Evolutionary conservation across 345 rosid genomes (phyloP).

Genomic region (Luvunga scandens): DNA sequence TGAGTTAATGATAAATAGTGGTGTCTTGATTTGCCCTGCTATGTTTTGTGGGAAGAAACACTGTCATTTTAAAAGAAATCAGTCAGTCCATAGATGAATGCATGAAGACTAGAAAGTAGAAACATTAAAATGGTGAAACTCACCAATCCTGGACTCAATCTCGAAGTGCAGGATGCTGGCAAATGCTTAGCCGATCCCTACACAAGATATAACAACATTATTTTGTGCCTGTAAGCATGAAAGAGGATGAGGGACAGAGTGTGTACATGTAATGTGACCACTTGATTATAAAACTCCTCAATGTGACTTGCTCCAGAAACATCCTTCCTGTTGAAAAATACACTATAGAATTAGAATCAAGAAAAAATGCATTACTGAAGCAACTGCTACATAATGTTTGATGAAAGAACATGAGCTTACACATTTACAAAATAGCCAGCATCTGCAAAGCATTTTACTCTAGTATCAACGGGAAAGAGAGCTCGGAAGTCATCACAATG

Average conservation of each 20-base stretch:
- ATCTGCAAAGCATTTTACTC: slow-evolving; percentile 90
- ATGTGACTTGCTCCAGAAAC: slow-evolving; percentile 66
- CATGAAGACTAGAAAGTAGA: not conserved
- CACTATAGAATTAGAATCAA: slow-evolving; percentile 12
- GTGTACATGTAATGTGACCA: slow-evolving; percentile 78
- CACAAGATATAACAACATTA: slow-evolving; percentile 5
- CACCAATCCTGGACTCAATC: slow-evolving; percentile 59
- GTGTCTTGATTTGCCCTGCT: slow-evolving; percentile 56
- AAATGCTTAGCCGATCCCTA: slow-evolving; percentile 86
- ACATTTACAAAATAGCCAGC: slow-evolving; percentile 87
- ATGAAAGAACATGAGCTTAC: slow-evolving; percentile 46
- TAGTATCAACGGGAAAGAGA: slow-evolving; percentile 59
- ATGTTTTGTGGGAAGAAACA: slow-evolving; percentile 94
- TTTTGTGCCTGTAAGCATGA: not conserved
- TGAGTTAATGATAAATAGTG: slow-evolving; percentile 79
- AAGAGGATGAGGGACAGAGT: not conserved
- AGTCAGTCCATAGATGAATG: slow-evolving; percentile 13
- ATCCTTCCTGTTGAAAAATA: slow-evolving; percentile 55
- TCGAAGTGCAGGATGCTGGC: slow-evolving; percentile 76
- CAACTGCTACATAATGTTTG: not conserved
- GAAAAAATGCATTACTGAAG: not conserved
- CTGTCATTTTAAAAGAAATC: slow-evolving; percentile 33
- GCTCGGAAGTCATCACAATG: slow-evolving; percentile 84
- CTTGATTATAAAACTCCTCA: slow-evolving; percentile 54
- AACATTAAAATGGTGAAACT: not conserved